A percentile compares a stretch with the other conserved stretches of the same genome.
phyloP scores from a whole-genome alignment of 2,329 filamentous ascomycete species.

The Tolypocladium tropicale region DNA sequence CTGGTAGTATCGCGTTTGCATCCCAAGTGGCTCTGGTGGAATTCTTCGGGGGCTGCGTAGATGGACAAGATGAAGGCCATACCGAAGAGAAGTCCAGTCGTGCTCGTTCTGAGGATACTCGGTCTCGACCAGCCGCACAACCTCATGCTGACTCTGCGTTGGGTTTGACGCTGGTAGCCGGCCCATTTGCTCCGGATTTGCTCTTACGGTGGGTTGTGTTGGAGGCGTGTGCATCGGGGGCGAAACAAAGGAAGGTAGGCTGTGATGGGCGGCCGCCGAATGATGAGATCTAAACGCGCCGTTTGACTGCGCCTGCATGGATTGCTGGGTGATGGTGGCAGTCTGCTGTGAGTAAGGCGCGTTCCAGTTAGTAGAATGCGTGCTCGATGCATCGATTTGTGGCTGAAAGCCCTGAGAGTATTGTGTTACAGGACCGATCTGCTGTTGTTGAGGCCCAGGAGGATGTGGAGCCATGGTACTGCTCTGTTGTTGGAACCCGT shows the following conservation, averaged over 20 bases:
- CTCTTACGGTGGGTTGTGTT: background rate
- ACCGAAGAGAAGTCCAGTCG: conserved; percentile 29
- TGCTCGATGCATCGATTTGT: no score
- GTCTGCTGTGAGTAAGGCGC: background rate
- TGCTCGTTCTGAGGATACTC: conserved; percentile 32
- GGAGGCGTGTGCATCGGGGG: background rate
- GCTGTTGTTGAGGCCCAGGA: background rate
- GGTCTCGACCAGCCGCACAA: conserved; percentile 6
- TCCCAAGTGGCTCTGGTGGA: conserved; percentile 12
- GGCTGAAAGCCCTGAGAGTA: background rate
- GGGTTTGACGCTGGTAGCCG: background rate
- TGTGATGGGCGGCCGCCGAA: background rate
- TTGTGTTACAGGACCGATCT: background rate
- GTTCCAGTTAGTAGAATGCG: no score
- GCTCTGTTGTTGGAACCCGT: background rate
- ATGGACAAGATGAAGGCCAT: conserved; percentile 35
- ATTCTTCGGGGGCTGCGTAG: conserved; percentile 37
- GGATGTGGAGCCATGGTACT: no score
- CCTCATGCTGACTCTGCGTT: background rate
- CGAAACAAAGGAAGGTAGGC: background rate
- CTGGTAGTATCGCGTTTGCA: conserved; percentile 43
- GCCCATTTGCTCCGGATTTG: background rate
- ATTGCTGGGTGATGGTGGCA: background rate
- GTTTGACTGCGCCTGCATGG: background rate
- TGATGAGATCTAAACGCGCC: background rate